Evolutionary conservation across 164 flowering plant genomes (phyloP).

Genomic region (Annona cherimola): DNA sequence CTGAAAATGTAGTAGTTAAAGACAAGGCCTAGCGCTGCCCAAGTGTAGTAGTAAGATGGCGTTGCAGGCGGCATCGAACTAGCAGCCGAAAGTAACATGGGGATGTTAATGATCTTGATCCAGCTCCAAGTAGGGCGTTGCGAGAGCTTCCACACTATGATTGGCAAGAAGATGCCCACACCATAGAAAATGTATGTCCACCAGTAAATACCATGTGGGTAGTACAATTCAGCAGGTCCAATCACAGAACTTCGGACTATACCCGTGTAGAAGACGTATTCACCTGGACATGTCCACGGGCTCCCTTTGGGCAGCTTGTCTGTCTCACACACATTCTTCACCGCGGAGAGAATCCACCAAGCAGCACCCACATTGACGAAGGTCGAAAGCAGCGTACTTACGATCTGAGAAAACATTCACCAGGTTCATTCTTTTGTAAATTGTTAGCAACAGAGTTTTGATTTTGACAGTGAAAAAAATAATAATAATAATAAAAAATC

Average conservation of each 20-base stretch:
- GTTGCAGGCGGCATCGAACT: constrained; percentile 29
- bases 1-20: constrained; percentile 24
- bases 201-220: constrained; percentile 5
- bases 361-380: constrained; percentile 17
- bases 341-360: constrained; percentile 20
- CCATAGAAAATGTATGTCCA: neutral
- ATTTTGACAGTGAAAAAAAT: neutral
- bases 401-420: constrained; percentile 13
- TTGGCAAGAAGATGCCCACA: neutral
- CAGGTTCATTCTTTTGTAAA: no score
- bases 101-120: constrained; percentile 29
- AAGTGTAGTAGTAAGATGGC: constrained; percentile 19
- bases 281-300: constrained; percentile 32
- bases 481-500: neutral
- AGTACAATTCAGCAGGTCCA: constrained; percentile 4
- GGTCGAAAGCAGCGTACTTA: constrained; percentile 23
- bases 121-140: constrained; percentile 19
- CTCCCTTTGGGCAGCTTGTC: constrained; percentile 18
- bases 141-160: neutral
- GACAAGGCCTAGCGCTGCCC: constrained; percentile 15
- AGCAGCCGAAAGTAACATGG: neutral
- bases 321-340: constrained; percentile 15
- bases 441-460: no score
- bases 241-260: neutral
- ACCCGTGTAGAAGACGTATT: constrained; percentile 24